Evolutionary conservation across 768 basidiomycete species (phyloP).

Genomic region (Tulasnella sp.): DNA sequence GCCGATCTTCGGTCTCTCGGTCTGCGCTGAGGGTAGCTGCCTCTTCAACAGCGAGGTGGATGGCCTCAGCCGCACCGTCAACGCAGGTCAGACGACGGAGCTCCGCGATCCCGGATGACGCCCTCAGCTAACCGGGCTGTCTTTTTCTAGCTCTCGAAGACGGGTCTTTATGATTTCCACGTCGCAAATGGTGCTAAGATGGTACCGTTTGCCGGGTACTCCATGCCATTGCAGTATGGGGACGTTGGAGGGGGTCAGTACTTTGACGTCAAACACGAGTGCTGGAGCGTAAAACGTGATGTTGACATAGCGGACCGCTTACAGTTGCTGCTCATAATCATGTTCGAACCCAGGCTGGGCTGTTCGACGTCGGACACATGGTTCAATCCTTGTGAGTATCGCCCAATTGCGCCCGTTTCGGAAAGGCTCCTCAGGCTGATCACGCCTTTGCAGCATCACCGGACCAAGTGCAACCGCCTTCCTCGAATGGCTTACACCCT

Average conservation of each 20-base stretch:
- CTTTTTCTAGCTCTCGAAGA: conserved; percentile 49
- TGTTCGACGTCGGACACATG: conserved; percentile 99
- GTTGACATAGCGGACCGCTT: conserved; percentile 24
- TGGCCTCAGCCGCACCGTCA: background rate
- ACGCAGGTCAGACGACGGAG: background rate
- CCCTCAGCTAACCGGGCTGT: background rate
- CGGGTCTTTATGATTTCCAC: conserved; percentile 87
- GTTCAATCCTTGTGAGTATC: conserved; percentile 77
- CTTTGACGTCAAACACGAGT: conserved; percentile 22
- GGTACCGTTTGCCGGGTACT: conserved; percentile 94
- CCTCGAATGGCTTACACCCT: conserved; percentile 86
- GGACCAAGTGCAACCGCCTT: conserved; percentile 75
- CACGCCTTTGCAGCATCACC: conserved; percentile 56
- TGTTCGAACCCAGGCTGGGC: conserved; percentile 71
- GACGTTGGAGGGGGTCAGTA: conserved; percentile 69
- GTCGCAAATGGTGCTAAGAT: conserved; percentile 79
- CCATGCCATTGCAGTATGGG: conserved; percentile 89
- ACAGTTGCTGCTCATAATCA: conserved; percentile 87
- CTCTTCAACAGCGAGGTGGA: background rate
- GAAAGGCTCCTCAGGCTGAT: background rate
- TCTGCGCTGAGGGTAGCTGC: background rate
- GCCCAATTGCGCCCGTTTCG: background rate
- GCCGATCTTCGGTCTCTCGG: background rate
- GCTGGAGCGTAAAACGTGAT: background rate
- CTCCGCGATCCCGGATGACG: background rate